Percentiles rank a stretch among this genome's conserved stretches.
These are phyloP conservation scores for Mortierella sp. DNA, from an alignment of 371 early-diverging fungal species.

Conservation along the genomic window DNA sequence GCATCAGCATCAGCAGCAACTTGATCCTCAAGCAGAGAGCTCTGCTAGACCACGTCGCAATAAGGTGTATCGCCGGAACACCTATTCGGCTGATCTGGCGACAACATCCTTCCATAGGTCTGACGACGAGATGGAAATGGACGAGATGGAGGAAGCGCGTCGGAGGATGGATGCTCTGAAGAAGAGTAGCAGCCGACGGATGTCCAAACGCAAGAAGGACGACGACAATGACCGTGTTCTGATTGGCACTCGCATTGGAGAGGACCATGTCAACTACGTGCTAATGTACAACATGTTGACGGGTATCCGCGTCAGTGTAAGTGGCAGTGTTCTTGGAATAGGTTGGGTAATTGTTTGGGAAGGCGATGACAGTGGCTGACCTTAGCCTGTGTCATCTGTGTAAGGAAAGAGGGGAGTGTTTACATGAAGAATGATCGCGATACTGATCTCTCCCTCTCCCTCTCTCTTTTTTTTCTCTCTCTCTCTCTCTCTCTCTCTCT, in stretches of 20 bases:
- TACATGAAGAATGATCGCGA: too few relatives aligned
- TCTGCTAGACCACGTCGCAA: slow-evolving; percentile 20
- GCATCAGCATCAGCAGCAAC: slow-evolving; percentile 1
- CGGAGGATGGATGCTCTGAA: slow-evolving; percentile 46
- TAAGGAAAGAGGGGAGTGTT: too few relatives aligned
- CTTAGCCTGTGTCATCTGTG: not conserved
- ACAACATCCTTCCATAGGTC: slow-evolving; percentile 34
- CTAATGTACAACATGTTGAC: slow-evolving; percentile 99
- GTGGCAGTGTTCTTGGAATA: slow-evolving; percentile 13
- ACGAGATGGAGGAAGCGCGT: slow-evolving; percentile 38
- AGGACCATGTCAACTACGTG: slow-evolving; percentile 79
- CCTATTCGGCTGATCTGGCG: slow-evolving; percentile 42
- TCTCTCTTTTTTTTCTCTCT: not conserved
- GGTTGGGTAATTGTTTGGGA: not conserved
- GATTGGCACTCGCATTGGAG: slow-evolving; percentile 74
- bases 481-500: too few relatives aligned
- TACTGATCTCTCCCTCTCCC: too few relatives aligned
- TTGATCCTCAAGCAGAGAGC: slow-evolving; percentile 20
- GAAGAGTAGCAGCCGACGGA: slow-evolving; percentile 51
- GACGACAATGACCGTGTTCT: slow-evolving; percentile 66
- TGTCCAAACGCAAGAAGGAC: slow-evolving; percentile 58
- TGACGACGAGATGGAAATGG: slow-evolving; percentile 47
- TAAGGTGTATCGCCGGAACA: slow-evolving; percentile 52
- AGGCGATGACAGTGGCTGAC: too few relatives aligned
- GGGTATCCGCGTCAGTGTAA: slow-evolving; percentile 88